phyloP scores from a whole-genome alignment of 768 basidiomycete genomes.

The Trametes cinnabarina region DNA sequence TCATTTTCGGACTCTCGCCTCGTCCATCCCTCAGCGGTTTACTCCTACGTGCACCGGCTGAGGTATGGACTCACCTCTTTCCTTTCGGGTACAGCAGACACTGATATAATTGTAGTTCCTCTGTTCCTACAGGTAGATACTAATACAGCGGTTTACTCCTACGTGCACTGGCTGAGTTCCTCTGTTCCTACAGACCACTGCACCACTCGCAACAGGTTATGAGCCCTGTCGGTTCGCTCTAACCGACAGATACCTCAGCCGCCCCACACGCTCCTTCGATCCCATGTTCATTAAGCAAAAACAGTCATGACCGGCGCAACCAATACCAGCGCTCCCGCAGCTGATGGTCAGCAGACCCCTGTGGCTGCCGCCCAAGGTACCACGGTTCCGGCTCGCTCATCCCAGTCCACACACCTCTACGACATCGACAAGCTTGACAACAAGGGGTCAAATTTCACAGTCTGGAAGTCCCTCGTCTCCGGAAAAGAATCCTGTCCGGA shows the following conservation, averaged over 20 bases:
- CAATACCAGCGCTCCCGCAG: not conserved
- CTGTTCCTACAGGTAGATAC: too few species aligned
- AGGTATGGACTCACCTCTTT: too few species aligned
- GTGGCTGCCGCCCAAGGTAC: not conserved
- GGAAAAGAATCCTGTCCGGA: not conserved
- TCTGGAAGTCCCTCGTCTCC: not conserved
- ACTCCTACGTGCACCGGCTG: too few species aligned
- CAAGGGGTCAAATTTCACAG: not conserved
- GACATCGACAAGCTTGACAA: not conserved
- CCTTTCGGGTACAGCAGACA: too few species aligned
- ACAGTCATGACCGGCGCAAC: not conserved
- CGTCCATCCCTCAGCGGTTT: too few species aligned
- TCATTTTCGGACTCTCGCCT: too few species aligned
- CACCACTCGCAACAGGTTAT: not conserved
- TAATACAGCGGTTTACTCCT: too few species aligned
- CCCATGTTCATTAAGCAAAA: not conserved
- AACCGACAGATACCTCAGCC: slow-evolving; percentile 1
- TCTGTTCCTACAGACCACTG: too few species aligned
- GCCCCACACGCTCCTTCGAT: not conserved
- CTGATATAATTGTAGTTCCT: too few species aligned
- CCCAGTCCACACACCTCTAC: not conserved
- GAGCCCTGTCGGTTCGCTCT: slow-evolving; percentile 4
- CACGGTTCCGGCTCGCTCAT: too few species aligned
- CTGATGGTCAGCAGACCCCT: not conserved
- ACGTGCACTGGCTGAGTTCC: too few species aligned